These are phyloP conservation scores for Drechslerella dactyloides DNA, from an alignment of 2,329 filamentous ascomycete species.

Conservation along the genomic window DNA sequence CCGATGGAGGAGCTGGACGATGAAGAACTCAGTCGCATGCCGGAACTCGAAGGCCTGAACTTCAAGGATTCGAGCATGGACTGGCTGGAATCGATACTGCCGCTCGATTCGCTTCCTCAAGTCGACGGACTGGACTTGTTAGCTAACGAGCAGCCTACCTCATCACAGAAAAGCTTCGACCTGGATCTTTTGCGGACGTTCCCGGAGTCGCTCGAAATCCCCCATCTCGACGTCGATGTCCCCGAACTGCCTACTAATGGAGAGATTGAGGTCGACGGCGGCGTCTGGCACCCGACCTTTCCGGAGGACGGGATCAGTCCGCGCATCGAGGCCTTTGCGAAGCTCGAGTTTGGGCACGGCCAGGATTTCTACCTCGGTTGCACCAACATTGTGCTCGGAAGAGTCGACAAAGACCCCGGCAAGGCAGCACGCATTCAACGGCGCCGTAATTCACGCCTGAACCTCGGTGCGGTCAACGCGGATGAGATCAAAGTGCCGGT, in stretches of 20 bases:
- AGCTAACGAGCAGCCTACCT: conserved; percentile 35
- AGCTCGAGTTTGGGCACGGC: conserved; percentile 54
- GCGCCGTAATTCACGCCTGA: conserved; percentile 1
- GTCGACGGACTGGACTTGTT: conserved; percentile 24
- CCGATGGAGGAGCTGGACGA: conserved; percentile 36
- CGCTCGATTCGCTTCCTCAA: conserved; percentile 16
- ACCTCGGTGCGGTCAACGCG: not conserved
- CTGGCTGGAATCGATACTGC: conserved; percentile 41
- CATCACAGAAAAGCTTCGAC: conserved; percentile 18
- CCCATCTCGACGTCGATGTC: conserved; percentile 11
- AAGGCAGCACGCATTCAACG: conserved; percentile 10
- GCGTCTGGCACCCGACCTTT: conserved; percentile 49
- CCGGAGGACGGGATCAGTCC: conserved; percentile 19
- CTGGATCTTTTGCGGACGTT: conserved; percentile 20
- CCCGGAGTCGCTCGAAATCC: conserved; percentile 9
- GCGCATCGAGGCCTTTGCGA: conserved; percentile 53
- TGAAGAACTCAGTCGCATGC: conserved; percentile 35
- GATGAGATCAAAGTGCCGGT: conserved; percentile 36
- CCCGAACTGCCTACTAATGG: not conserved
- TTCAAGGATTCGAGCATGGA: no score
- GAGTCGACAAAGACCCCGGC: conserved; percentile 49
- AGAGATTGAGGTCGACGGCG: conserved; percentile 51
- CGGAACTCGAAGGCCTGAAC: no score
- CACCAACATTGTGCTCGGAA: conserved; percentile 52
- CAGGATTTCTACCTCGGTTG: conserved; percentile 54